These are phyloP conservation scores for Margaritispora aquatica DNA, from an alignment of 495 filamentous ascomycete genomes.

Conservation along the genomic window DNA sequence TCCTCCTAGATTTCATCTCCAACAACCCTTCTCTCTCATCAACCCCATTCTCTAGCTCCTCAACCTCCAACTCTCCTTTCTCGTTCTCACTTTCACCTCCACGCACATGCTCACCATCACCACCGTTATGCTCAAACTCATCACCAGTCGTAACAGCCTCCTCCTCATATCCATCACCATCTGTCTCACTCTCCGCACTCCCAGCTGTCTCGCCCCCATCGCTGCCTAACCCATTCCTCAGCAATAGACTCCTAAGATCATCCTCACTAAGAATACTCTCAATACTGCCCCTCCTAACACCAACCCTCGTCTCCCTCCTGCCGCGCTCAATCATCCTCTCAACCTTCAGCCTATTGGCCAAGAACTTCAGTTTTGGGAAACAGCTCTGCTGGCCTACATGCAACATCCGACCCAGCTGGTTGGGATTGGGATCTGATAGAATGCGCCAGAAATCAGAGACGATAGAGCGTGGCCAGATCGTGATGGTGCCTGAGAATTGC, in stretches of 20 bases:
- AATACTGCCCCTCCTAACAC: slow-evolving; percentile 33
- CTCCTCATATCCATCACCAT: slow-evolving; percentile 11
- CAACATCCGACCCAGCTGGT: slow-evolving; percentile 79
- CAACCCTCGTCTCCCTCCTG: slow-evolving; percentile 45
- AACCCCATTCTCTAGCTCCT: background rate
- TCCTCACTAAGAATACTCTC: slow-evolving; percentile 41
- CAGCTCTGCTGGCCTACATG: slow-evolving; percentile 77
- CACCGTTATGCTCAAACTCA: slow-evolving; percentile 15
- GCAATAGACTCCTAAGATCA: slow-evolving; percentile 31
- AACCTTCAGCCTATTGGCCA: slow-evolving; percentile 76
- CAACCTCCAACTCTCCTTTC: background rate
- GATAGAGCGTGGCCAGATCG: slow-evolving; percentile 81
- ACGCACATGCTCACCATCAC: background rate
- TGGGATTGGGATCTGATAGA: slow-evolving; percentile 69
- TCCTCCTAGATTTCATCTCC: background rate
- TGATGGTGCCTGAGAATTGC: slow-evolving; percentile 88
- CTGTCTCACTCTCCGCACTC: slow-evolving; percentile 1
- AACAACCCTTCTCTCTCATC: background rate
- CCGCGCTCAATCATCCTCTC: slow-evolving; percentile 76
- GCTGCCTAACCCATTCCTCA: slow-evolving; percentile 1
- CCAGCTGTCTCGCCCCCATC: background rate
- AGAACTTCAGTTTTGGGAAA: slow-evolving; percentile 87
- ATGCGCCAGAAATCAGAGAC: slow-evolving; percentile 79
- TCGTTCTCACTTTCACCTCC: background rate
- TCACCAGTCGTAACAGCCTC: slow-evolving; percentile 15